Base-by-base conservation (phyloP, 1,284 basidiomycete genomes). In the Boletus smithii region DNA sequence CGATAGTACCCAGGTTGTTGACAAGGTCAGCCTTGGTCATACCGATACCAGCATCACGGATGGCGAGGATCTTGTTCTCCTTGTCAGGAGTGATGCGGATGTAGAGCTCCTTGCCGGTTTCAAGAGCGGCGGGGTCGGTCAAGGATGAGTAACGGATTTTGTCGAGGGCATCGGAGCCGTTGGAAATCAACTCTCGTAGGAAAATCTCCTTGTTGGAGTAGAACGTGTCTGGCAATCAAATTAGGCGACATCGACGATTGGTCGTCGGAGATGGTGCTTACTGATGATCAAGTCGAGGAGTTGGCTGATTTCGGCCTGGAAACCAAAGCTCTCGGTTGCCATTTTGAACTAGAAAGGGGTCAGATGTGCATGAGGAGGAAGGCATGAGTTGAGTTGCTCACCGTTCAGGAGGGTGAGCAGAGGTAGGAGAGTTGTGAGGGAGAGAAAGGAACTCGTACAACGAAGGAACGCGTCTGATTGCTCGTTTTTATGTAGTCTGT, bases 1-100 rank as follows among this genome's bases (percentile, higher is more conserved):
- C 95, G 69, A 99, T 99, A 50, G 97, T 99, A 79, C 95, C 97
- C 56, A 99, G 83, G 83, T 99, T 99, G 85, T 97, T 97, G 72
- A 97, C 93, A 66, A 95, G 80, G 73, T 95, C 91, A 53, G 93
- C 92, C 81, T 97, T 97, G 78, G 93, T 97, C 93, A 97, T 97
- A 71, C 97, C 95, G 59, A 99, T 80, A 87, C 97, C 97, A 53
- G 93, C 91, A 72, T 99, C 95, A 54, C 93, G 91, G 72, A 99
- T 86, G 69, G 81, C 77, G 52, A 99, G 84, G 52, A 87, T 72
- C 70, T 95, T 97, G 79, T 91, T 89, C 76, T 97, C 94, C 79
- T 94, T 94, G 83, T 98, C 88, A 56, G 93, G 93, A 56, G 76
- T 82, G 77, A 97, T 91, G 51, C 90, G 87, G 70, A 97, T 94